These are phyloP conservation scores for Piper betle DNA, from an alignment of 164 flowering plant genomes.

Conservation along the genomic window DNA sequence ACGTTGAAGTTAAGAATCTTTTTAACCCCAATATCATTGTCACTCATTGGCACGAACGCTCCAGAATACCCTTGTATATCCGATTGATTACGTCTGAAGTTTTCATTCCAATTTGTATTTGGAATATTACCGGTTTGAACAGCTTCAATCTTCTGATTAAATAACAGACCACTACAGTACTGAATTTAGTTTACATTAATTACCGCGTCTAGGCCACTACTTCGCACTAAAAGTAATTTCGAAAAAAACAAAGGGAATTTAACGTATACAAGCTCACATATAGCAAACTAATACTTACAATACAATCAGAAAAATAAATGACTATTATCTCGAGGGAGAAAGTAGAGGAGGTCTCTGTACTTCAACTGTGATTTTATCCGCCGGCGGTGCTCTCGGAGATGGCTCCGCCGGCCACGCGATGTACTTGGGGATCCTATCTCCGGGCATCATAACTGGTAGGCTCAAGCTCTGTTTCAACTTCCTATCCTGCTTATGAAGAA, in stretches of 20 bases:
- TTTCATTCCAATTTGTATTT: no score
- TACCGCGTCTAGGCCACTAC: not conserved
- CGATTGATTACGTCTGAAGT: no score
- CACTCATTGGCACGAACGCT: no score
- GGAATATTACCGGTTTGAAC: no score
- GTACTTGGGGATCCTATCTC: slow-evolving; percentile 58
- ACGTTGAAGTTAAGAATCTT: no score
- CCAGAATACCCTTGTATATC: no score
- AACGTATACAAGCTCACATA: no score
- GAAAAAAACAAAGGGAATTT: not conserved
- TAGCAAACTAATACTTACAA: not conserved
- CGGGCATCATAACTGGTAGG: slow-evolving; percentile 80
- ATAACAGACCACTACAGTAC: no score
- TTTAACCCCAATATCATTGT: no score
- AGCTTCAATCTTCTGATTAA: no score
- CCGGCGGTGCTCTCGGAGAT: slow-evolving; percentile 7
- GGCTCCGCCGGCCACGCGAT: slow-evolving; percentile 73
- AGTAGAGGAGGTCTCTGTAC: slow-evolving; percentile 2
- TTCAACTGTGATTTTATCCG: slow-evolving; percentile 1
- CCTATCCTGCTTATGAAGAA: slow-evolving; percentile 16
- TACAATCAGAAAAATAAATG: not conserved
- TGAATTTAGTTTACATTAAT: no score
- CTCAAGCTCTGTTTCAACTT: slow-evolving; percentile 24
- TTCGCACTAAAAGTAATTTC: not conserved
- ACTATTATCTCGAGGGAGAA: not conserved